Evolutionary conservation across 1,139 yeast genomes (phyloP).

Genomic region (Debaryomyces coudertii): DNA sequence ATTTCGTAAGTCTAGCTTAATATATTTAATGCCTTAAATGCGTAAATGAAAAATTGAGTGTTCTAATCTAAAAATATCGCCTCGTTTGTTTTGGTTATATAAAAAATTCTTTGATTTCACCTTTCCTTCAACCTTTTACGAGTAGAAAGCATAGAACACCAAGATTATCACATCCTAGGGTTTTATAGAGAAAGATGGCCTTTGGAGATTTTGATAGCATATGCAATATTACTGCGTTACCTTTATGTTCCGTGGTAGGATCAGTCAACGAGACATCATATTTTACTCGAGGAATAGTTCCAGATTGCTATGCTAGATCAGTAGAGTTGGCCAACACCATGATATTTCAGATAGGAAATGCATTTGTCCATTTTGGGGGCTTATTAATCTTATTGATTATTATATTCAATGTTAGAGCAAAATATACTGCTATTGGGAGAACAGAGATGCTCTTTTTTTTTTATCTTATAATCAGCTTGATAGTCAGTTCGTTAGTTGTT

Average conservation of each 20-base stretch:
- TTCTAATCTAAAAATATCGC: slow-evolving; percentile 4
- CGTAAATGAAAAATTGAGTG: background rate
- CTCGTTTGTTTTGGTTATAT: slow-evolving; percentile 5
- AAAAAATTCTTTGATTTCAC: slow-evolving; percentile 3
- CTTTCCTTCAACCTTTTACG: background rate
- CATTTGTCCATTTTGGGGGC: slow-evolving; percentile 80
- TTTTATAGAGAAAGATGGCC: slow-evolving; percentile 29
- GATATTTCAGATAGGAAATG: slow-evolving; percentile 88
- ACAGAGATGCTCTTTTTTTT: slow-evolving; percentile 80
- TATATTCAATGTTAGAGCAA: slow-evolving; percentile 75
- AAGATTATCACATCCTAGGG: background rate
- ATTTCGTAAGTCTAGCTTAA: background rate
- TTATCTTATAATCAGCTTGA: slow-evolving; percentile 59
- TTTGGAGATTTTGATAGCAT: slow-evolving; percentile 74
- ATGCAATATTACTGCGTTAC: slow-evolving; percentile 72
- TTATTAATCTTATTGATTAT: slow-evolving; percentile 67
- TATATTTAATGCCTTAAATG: background rate
- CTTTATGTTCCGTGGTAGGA: slow-evolving; percentile 73
- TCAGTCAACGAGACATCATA: slow-evolving; percentile 29
- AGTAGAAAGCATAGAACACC: background rate
- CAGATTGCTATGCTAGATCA: slow-evolving; percentile 82
- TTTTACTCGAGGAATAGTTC: slow-evolving; percentile 61
- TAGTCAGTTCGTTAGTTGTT: slow-evolving; percentile 69
- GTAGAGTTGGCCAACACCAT: slow-evolving; percentile 88
- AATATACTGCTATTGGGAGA: slow-evolving; percentile 94